Base-by-base conservation (phyloP, 2,329 filamentous ascomycete genomes). In the Trichoderma brevicompactum region DNA sequence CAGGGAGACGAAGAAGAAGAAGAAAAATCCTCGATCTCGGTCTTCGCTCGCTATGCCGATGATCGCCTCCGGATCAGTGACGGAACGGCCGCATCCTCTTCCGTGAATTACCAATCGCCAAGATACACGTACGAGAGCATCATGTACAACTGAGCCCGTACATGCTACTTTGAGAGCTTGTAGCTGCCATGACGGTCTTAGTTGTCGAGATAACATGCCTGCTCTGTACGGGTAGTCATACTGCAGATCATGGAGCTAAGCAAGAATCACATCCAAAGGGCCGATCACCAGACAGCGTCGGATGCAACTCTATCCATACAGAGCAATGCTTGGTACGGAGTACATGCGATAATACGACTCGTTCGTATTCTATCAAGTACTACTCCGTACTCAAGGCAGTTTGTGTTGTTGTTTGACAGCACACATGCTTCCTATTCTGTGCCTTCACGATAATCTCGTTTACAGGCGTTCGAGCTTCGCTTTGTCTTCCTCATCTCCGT, bases 241-340 rank as follows among this genome's bases (percentile, higher is more conserved):
- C 17, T 40, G 61, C 34, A 54, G 61, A 64, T 64, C 61, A 19
- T 32, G 4, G 50, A 55, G 52, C 61, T 23, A 43, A 38, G 46
- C 19, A n/a, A 13, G 9, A 40, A 15, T 55, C 61, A 64, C 41
- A 19, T 60, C 50, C 23, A 38, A 64, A 55, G 41, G 61, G 17
- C 56, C 56, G 44, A 50, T 60, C 34, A 40, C 56, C 44, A 17
- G 19, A 19, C 19, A 44, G 17, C 5, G 36, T 10, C 7, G 36
- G 36, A 38, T 38, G 36, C 36, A 38, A 10, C 36, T 38, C 36
- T 7, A 38, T 38, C 7, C 36, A 38, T 10, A 38, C 36, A 38
- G 10, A 38, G 10, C 7, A 38, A 38, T 10, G 36, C 7, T 8
- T 6, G 36, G 10, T 10, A n/a, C n/a, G n/a, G n/a, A n/a, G n/a